Evolutionary conservation across 257 asterid genomes (phyloP).

Genomic region (Penstemon davidsonii): DNA sequence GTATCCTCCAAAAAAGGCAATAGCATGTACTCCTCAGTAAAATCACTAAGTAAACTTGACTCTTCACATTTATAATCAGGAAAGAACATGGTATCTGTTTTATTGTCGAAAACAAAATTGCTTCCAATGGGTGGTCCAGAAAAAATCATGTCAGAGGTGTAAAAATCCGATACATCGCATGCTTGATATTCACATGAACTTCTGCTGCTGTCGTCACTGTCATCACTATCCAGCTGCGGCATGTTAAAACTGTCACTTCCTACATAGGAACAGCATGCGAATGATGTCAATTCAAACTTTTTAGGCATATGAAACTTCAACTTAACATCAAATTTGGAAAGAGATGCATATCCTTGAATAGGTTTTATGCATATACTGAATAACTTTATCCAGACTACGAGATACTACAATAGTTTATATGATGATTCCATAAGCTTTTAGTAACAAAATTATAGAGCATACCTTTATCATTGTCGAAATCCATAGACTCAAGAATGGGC

Average conservation of each 20-base stretch:
- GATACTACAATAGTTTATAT: constrained; percentile 3
- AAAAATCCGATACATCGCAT: constrained; percentile 67
- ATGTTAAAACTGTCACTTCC: constrained; percentile 61
- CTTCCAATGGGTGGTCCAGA: constrained; percentile 58
- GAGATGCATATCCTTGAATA: not conserved
- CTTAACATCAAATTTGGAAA: constrained; percentile 19
- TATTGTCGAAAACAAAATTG: constrained; percentile 45
- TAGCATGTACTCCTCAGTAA: constrained; percentile 60
- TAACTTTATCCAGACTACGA: not conserved
- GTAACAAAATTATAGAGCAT: constrained; percentile 12
- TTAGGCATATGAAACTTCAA: constrained; percentile 8
- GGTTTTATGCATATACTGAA: constrained; percentile 3
- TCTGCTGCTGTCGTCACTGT: constrained; percentile 75
- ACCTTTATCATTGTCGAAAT: constrained; percentile 57
- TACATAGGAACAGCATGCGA: constrained; percentile 32
- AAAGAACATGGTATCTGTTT: constrained; percentile 42
- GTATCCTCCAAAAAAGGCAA: constrained; percentile 67
- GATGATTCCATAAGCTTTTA: constrained; percentile 5
- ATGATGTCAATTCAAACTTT: constrained; percentile 14
- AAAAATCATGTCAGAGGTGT: constrained; percentile 73
- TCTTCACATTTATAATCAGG: constrained; percentile 71
- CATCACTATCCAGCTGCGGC: constrained; percentile 76
- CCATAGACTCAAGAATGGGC: constrained; percentile 64
- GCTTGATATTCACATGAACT: constrained; percentile 57
- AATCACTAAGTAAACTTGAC: constrained; percentile 53